Evolutionary conservation across 1,284 basidiomycete genomes (phyloP), one percentile per base, ranked within the genome.

Genomic region (Microbotryomycetes sp.): DNA sequence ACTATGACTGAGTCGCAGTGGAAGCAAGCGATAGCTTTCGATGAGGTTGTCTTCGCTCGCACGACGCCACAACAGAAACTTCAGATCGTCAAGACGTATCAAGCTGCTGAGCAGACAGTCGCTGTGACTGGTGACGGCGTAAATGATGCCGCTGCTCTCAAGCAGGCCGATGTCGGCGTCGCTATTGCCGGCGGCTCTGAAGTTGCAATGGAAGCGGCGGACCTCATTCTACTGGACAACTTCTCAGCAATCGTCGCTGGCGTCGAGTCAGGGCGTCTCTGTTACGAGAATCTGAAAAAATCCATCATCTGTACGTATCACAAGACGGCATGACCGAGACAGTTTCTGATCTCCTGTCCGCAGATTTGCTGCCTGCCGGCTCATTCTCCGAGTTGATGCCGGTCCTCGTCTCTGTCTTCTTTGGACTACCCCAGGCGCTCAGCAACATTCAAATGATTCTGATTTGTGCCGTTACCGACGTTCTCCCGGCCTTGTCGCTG

Each of bases 11-110:
- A 79, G 23, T 46, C 67, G 5, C 79, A 82, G 59, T 84, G 82
- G 82, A 76, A 81, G 50, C 73, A 75, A 56, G 76, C 81, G 23
- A 23, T 60, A n/a, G 27, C 78, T 54, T 87, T 84, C 72, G 78
- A 81, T 29, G 86, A 87, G 71, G 80, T 87, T 59, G 85, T 87
- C 7, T 88, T 88, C 63, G 84, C 85, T 0, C 80, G 86, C 30
- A 87, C 85, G 1, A 85, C 84, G 0, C 86, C 86, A 0, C 83
- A 85, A 73, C 74, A 75, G 62, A 88, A 88, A 73, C 76, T 88
- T 16, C 77, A 79, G 35, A 87, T 88, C 61, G 85, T 87, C 60
- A 81, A 81, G 59, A 79, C 81, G 52, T 79, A 85, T 63, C 82
- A 85, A 70, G 74, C 73, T 18, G 76, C 81, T 3, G 78, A 78